A percentile compares a stretch with the other conserved stretches of the same genome.
These are phyloP conservation scores for Plectosphaerella plurivora DNA, from an alignment of 2,329 filamentous ascomycete species.

Conservation along the genomic window DNA sequence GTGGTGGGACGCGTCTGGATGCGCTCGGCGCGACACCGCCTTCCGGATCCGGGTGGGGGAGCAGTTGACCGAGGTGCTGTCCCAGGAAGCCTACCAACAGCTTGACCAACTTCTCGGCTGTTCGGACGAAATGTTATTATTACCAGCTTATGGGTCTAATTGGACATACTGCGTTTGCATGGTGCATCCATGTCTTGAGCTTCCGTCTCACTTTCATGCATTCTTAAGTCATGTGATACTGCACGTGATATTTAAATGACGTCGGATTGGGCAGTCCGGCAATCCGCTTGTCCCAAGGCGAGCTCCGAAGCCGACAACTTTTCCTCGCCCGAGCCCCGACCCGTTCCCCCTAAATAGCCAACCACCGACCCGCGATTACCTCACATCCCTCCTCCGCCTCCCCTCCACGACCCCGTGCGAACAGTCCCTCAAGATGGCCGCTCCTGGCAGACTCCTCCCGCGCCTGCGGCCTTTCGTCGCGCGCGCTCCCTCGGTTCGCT, in stretches of 20 bases:
- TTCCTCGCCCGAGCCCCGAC: not conserved
- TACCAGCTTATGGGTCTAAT: too few species aligned
- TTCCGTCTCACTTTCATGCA: not conserved
- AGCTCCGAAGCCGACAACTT: not conserved
- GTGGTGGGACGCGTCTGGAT: not conserved
- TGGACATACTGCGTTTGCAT: too few species aligned
- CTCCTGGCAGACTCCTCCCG: conserved; percentile 22
- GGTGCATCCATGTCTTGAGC: not conserved
- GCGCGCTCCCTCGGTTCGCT: conserved; percentile 16
- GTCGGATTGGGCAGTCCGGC: not conserved
- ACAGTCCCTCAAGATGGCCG: conserved; percentile 21
- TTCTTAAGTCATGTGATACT: not conserved
- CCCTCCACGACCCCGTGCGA: not conserved
- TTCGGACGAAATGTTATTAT: not conserved
- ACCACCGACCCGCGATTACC: not conserved
- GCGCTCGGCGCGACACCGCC: not conserved
- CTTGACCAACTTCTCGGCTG: not conserved
- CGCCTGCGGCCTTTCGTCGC: conserved; percentile 20
- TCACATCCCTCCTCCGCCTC: not conserved
- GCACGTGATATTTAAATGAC: not conserved
- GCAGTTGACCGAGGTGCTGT: not conserved
- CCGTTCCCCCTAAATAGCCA: not conserved
- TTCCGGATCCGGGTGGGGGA: not conserved
- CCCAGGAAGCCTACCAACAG: not conserved
- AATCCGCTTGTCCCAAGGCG: not conserved